phyloP scores from a whole-genome alignment of 192 early-diverging fungal species.

The Coemansia sp. region DNA sequence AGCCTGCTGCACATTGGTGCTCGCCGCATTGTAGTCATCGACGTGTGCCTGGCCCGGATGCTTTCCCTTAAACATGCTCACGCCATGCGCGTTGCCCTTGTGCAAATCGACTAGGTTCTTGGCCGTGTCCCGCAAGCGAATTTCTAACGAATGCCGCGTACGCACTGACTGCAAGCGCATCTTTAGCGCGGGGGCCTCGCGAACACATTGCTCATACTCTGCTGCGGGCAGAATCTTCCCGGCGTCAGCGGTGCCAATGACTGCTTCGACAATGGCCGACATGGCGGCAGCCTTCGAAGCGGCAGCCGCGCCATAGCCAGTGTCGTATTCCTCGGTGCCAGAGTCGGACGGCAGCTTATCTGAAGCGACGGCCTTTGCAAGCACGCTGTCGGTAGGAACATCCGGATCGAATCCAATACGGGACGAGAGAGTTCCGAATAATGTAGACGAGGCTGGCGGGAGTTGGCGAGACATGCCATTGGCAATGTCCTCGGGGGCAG shows the following conservation, averaged over 20 bases:
- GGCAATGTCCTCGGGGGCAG: neutral
- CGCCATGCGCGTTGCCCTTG: constrained; percentile 9
- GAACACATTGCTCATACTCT: constrained; percentile 33
- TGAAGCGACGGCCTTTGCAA: neutral
- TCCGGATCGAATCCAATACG: constrained; percentile 1
- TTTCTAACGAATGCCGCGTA: constrained; percentile 27
- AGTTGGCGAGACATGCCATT: neutral
- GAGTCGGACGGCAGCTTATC: constrained; percentile 6
- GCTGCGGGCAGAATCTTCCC: constrained; percentile 21
- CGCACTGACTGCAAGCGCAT: constrained; percentile 27
- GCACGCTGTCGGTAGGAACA: neutral
- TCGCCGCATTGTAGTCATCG: constrained; percentile 27
- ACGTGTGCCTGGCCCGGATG: constrained; percentile 19
- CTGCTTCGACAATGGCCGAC: constrained; percentile 9
- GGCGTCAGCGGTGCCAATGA: constrained; percentile 4
- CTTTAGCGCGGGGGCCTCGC: constrained; percentile 25
- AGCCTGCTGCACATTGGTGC: constrained; percentile 25
- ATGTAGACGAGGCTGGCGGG: neutral
- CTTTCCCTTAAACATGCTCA: constrained; percentile 46
- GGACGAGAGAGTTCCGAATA: neutral
- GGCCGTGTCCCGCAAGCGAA: constrained; percentile 33
- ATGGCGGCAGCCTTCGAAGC: neutral
- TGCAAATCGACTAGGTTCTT: constrained; percentile 22
- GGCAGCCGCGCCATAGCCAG: neutral
- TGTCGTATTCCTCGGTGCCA: neutral